phyloP scores from a whole-genome alignment of 768 basidiomycete genomes.

The Mycena pura region DNA sequence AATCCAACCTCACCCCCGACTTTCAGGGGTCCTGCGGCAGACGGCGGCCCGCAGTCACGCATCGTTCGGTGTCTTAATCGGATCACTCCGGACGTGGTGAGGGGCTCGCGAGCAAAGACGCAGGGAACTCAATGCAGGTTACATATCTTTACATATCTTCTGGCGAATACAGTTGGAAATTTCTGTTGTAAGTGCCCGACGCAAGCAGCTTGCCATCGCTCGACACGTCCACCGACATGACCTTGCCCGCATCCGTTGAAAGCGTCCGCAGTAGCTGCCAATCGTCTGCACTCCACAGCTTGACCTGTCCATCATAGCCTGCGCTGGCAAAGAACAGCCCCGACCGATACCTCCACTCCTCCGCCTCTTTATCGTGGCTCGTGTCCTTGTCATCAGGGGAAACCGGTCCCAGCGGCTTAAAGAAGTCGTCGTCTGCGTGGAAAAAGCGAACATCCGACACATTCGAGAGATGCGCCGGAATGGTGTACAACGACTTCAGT shows the following conservation, averaged over 20 bases:
- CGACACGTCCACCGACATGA: conserved; percentile 96
- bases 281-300: conserved; percentile 97
- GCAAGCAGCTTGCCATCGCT: conserved; percentile 84
- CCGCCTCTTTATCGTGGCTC: conserved; percentile 47
- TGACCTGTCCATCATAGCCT: conserved; percentile 95
- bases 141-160: conserved; percentile 70
- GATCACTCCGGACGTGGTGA: too few relatives aligned
- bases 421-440: conserved; percentile 65
- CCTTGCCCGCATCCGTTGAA: conserved; percentile 95
- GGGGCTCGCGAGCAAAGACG: too few relatives aligned
- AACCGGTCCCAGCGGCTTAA: conserved; percentile 43
- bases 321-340: conserved; percentile 93
- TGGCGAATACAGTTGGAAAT: conserved; percentile 91
- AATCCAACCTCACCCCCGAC: too few relatives aligned
- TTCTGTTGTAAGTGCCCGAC: conserved; percentile 91
- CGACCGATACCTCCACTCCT: conserved; percentile 82
- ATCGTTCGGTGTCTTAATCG: too few relatives aligned
- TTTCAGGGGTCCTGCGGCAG: too few relatives aligned
- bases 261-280: conserved; percentile 92
- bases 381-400: conserved; percentile 54
- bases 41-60: too few relatives aligned
- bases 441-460: conserved; percentile 97
- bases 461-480: conserved; percentile 94
- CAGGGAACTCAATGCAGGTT: too few relatives aligned
- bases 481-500: conserved; percentile 91